These are phyloP conservation scores for Diutina siamensis DNA, from an alignment of 1,139 yeast genomes.

Conservation along the genomic window DNA sequence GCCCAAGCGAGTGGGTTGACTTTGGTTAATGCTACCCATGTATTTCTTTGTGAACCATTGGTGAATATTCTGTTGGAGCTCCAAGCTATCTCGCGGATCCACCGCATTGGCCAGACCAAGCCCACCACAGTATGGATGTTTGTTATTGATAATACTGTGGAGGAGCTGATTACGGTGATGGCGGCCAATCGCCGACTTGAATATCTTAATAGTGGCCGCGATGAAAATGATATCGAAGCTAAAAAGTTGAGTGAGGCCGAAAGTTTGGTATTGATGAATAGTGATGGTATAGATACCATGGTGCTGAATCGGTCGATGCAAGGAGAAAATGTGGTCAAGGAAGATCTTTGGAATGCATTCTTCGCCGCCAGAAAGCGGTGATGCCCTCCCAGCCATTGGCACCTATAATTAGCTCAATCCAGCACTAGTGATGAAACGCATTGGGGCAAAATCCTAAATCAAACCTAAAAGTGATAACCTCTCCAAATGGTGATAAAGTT, in stretches of 20 bases:
- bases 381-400: not conserved
- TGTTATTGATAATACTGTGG: conserved; percentile 76
- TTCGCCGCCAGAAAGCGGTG: conserved; percentile 22
- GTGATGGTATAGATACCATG: conserved; percentile 29
- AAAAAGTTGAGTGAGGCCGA: conserved; percentile 22
- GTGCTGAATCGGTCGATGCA: conserved; percentile 30
- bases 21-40: conserved; percentile 82
- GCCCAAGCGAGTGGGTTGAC: conserved; percentile 88
- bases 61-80: conserved; percentile 79
- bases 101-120: conserved; percentile 77
- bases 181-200: conserved; percentile 40
- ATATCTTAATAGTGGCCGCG: conserved; percentile 13
- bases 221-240: conserved; percentile 10
- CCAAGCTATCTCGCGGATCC: conserved; percentile 87
- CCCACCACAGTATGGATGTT: conserved; percentile 89
- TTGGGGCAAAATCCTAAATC: too few relatives aligned
- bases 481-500: too few relatives aligned
- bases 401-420: too few relatives aligned
- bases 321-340: conserved; percentile 45
- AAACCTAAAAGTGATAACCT: too few relatives aligned
- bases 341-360: conserved; percentile 51
- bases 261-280: conserved; percentile 24
- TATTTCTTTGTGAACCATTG: conserved; percentile 81
- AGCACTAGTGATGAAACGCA: too few relatives aligned
- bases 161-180: conserved; percentile 65